Base-by-base conservation (phyloP, 2,329 filamentous ascomycete species). In the Colletotrichum sp. region DNA sequence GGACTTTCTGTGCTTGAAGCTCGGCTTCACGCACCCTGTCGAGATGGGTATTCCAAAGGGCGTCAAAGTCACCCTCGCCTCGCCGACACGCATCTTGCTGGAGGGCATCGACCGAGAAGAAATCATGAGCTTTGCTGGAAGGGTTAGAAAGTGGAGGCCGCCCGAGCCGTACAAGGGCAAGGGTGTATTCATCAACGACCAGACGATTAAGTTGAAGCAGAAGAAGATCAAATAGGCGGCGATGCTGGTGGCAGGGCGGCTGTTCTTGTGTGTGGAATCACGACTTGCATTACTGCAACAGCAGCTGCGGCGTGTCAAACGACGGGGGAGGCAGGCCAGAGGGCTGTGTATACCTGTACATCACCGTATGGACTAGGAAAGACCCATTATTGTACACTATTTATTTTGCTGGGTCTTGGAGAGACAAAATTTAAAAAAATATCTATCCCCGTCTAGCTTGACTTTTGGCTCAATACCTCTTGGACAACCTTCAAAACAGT, bases 151-250 rank as follows among this genome's bases (percentile, higher is more conserved):
- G 86, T 99, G 96, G 96, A 93, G 97, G 83, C 91, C 91, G 79
- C 97, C 97, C 34, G 97, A 99, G 88, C 97, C 97, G 79, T 99
- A 99, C 87, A 99, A 99, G 92, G 97, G 97, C 80, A 99, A 99
- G 92, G 97, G 97, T 81, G 98, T 99, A 81, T 99, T 99, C 84
- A 93, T 99, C 81, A 98, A 99, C 83, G 95, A 96, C 78, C 96
- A 99, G 90, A 98, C 96, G 34, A 98, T 99, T 88, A 98, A 94
- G 90, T 86, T 99, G 86, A 99, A 99, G 93, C 94, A 95, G 82
- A 99, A 98, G 94, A 97, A 96, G 91, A 95, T 96, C 85, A 96
- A 96, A 90, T 97, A 93, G 88, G 82, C 62, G 79, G 49, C 28
- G 55, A 55, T 30, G n/a, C 6, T 62, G 55, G 59, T 9, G 62